Percentiles rank a stretch among this genome's conserved stretches.
phyloP scores from a whole-genome alignment of 164 flowering plant species.

The Hamamelis virginiana region DNA sequence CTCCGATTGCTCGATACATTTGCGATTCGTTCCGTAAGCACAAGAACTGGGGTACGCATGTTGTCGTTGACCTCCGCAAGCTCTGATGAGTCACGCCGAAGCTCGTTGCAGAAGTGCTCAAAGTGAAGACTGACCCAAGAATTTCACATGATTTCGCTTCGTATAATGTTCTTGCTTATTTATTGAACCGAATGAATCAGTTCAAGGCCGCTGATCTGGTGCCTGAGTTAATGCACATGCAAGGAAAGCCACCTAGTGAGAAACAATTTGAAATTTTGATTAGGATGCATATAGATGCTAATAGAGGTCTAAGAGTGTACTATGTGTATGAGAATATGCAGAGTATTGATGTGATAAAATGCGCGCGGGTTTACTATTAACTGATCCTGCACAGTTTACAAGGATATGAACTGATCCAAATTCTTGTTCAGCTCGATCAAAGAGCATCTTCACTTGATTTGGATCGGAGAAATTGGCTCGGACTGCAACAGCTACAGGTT shows the following conservation, averaged over 20 bases:
- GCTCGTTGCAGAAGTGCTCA: slow-evolving; percentile 90
- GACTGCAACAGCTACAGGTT: slow-evolving; percentile 17
- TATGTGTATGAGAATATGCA: slow-evolving; percentile 86
- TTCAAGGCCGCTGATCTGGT: slow-evolving; percentile 86
- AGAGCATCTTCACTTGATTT: too few species aligned
- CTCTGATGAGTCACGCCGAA: slow-evolving; percentile 91
- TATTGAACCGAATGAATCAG: too few species aligned
- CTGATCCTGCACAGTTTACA: slow-evolving; percentile 44
- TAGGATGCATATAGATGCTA: too few species aligned
- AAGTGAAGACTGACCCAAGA: slow-evolving; percentile 53
- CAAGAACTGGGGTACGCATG: slow-evolving; percentile 57
- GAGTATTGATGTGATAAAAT: slow-evolving; percentile 70
- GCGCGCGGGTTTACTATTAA: too few species aligned
- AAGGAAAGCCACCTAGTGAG: slow-evolving; percentile 81
- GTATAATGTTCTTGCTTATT: slow-evolving; percentile 85
- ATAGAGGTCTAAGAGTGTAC: slow-evolving; percentile 78
- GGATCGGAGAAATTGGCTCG: slow-evolving; percentile 51
- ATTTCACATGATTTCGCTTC: slow-evolving; percentile 67
- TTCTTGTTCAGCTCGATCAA: too few species aligned
- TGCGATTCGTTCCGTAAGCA: slow-evolving; percentile 76
- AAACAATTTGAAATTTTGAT: slow-evolving; percentile 92
- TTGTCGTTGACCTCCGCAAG: slow-evolving; percentile 64
- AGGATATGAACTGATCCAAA: slow-evolving; percentile 45
- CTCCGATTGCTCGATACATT: too few species aligned
- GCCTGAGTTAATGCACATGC: slow-evolving; percentile 83